Base-by-base conservation (phyloP, 176 grass and related monocot genomes). In the Phyllostachys edulis region DNA sequence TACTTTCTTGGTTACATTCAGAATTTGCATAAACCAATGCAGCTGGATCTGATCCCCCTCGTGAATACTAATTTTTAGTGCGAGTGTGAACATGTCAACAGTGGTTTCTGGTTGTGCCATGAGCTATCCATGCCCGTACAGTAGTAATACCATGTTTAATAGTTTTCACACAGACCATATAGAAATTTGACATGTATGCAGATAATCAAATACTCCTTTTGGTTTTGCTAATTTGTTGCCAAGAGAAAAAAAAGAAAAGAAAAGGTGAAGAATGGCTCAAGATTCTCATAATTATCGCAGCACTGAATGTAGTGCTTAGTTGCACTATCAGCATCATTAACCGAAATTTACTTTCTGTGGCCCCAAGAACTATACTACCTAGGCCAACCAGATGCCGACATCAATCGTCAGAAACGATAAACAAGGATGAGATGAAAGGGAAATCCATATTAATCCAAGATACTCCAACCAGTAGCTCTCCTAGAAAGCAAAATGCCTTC, bases 311-410 rank as follows among this genome's bases (percentile, higher is more conserved):
- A 20, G n/a, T 26, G 47, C 56, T 55, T 21, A 40, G 18, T 29
- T 67, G 71, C 82, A 20, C n/a, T 63, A 42, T 37, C 21, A 27
- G 54, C 75, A 63, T 63, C 54, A 79, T 9, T 69, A 63, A 27
- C 20, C 65, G 17, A 77, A 68, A 78, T 26, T 14, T 45, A 16
- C 37, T 67, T 67, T 29, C 54, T 9, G 10, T 9, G 0, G 40
- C 20, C 5, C 38, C 34, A 23, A 2, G 10, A 7, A 26, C 2
- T 40, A 16, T 54, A 24, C 0, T 15, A 4, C 32, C 13, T 29
- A 52, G 38, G 12, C 56, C 55, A 40, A 63, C 57, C 10, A 45
- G 37, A 60, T 80, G 75, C 69, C 76, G 76, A 89, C 76, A 75
- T 88, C 32, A 34, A 34, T 34, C n/a, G 45, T 21, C 11, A 36